These are phyloP conservation scores for Globisporangium nunn DNA, from an alignment of 352 stramenopile species.

Conservation along the genomic window DNA sequence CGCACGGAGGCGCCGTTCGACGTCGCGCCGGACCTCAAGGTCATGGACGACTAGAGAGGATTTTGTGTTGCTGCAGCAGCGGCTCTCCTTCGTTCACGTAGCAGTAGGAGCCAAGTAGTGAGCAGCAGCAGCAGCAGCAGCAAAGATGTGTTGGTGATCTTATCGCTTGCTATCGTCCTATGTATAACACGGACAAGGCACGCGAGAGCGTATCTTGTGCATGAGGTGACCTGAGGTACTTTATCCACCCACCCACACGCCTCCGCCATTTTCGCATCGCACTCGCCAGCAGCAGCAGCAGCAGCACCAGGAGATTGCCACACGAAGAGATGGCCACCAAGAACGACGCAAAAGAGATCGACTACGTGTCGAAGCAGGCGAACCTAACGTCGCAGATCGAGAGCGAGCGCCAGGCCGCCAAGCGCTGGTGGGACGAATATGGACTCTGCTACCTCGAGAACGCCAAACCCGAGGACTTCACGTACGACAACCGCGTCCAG, in stretches of 20 bases:
- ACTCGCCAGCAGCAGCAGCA: too few species aligned
- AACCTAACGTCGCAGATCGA: constrained; percentile 81
- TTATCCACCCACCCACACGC: too few species aligned
- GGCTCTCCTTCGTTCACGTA: too few species aligned
- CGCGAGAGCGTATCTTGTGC: too few species aligned
- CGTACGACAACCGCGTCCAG: constrained; percentile 74
- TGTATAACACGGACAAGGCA: too few species aligned
- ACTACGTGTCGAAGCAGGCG: constrained; percentile 81
- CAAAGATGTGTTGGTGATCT: too few species aligned
- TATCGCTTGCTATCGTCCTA: too few species aligned
- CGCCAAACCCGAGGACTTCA: constrained; percentile 73
- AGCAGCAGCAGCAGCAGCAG: too few species aligned
- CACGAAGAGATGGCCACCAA: constrained; percentile 30
- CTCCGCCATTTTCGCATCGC: too few species aligned
- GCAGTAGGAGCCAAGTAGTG: too few species aligned
- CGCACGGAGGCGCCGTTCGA: constrained; percentile 80
- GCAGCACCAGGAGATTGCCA: background rate
- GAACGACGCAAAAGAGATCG: constrained; percentile 58
- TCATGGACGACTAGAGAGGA: constrained; percentile 37
- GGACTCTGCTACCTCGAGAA: constrained; percentile 74
- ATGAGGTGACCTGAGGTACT: too few species aligned
- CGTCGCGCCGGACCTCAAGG: constrained; percentile 46
- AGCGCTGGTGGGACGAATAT: constrained; percentile 81
- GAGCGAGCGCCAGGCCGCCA: constrained; percentile 66
- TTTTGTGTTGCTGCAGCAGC: too few species aligned